Evolutionary conservation across 2,329 filamentous ascomycete species (phyloP).

Genomic region (Trichoderma oligosporum): DNA sequence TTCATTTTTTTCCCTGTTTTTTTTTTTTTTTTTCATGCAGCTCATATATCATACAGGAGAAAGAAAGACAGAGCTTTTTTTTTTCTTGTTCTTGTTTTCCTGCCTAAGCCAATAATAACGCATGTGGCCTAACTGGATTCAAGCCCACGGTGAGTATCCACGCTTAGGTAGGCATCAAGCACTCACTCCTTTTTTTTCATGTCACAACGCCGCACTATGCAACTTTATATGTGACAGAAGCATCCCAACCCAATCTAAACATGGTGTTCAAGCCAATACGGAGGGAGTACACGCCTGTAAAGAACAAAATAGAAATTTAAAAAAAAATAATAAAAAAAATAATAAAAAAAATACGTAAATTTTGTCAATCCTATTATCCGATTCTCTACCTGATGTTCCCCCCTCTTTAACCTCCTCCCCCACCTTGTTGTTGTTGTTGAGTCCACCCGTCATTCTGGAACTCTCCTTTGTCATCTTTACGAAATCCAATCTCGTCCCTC

Average conservation of each 20-base stretch:
- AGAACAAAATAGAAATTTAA: too few relatives aligned
- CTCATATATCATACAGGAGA: slow-evolving; percentile 7
- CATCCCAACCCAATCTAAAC: slow-evolving; percentile 12
- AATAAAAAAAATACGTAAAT: slow-evolving; percentile 4
- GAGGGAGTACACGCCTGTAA: too few relatives aligned
- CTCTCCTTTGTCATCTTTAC: slow-evolving; percentile 28
- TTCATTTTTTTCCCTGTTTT: neutral
- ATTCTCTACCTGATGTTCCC: neutral
- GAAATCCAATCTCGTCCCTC: slow-evolving; percentile 44
- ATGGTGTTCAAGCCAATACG: neutral
- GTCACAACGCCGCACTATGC: neutral
- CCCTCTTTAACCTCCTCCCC: neutral
- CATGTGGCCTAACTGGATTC: slow-evolving; percentile 9
- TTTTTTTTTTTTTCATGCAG: slow-evolving; percentile 1
- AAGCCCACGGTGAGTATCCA: neutral
- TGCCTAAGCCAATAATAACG: neutral
- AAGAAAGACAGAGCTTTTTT: too few relatives aligned
- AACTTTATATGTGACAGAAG: slow-evolving; percentile 13
- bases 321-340: neutral
- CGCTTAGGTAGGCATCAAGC: slow-evolving; percentile 8
- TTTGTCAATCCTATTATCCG: neutral
- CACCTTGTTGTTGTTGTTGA: slow-evolving; percentile 11
- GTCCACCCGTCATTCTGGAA: slow-evolving; percentile 33
- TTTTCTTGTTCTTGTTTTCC: neutral
- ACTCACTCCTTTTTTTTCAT: too few relatives aligned